phyloP scores from a whole-genome alignment of 2,329 filamentous ascomycete species.

The Cadophora sp. region DNA sequence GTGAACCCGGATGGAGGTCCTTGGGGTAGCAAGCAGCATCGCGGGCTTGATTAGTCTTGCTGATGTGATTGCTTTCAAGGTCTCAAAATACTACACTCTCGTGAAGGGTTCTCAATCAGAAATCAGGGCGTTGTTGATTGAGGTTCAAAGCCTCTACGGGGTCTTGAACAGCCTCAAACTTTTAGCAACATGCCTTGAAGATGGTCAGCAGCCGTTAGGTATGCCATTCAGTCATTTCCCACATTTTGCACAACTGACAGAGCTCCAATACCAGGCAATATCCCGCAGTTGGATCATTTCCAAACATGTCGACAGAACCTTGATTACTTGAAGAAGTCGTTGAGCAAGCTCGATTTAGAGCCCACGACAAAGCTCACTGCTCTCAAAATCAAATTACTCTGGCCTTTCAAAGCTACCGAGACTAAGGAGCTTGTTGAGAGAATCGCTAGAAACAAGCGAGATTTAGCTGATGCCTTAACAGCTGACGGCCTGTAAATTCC shows the following conservation, averaged over 20 bases:
- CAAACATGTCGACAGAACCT: conserved; percentile 26
- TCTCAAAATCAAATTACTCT: conserved; percentile 16
- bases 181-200: conserved; percentile 22
- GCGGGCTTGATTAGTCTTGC: conserved; percentile 25
- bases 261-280: background rate
- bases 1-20: conserved; percentile 18
- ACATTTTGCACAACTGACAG: background rate
- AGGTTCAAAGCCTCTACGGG: conserved; percentile 25
- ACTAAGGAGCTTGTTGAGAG: conserved; percentile 26
- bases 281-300: conserved; percentile 23
- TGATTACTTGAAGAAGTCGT: conserved; percentile 23
- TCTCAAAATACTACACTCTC: conserved; percentile 24
- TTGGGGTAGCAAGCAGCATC: conserved; percentile 24
- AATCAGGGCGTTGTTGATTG: conserved; percentile 22
- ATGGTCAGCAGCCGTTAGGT: conserved; percentile 14
- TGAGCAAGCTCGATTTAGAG: conserved; percentile 22
- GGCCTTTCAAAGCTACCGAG: conserved; percentile 24
- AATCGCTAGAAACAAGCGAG: conserved; percentile 22
- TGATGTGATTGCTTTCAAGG: conserved; percentile 23
- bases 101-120: conserved; percentile 18
- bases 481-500: conserved; percentile 22
- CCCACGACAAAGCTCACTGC: conserved; percentile 4
- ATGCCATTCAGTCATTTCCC: background rate
- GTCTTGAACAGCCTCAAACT: conserved; percentile 26
- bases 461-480: conserved; percentile 21